Base-by-base conservation (phyloP, 129 eudicot species). In the Tagetes patula region DNA sequence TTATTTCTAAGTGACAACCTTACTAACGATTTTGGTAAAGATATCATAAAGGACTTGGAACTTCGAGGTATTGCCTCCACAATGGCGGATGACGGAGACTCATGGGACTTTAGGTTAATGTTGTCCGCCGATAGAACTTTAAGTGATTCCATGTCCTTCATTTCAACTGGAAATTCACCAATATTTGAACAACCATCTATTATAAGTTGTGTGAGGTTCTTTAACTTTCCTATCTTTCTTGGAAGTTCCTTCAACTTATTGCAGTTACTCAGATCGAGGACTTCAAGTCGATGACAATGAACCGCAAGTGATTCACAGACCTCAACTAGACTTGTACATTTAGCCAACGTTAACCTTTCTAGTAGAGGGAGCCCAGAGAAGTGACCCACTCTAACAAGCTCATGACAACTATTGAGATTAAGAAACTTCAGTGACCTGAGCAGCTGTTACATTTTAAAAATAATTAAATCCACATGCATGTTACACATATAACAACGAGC, bases 401-500 rank as follows among this genome's bases (percentile, higher is more conserved):
- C 71, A 63, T 11, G n/a, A 36, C 67, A 74, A 48, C 53, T 9
- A 49, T 27, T 52, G 6, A 74, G 50, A 65, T 74, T 74, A 38
- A 79, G 75, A 48, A 79, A 65, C 63, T 79, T 79, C 39, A 80
- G 27, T 52, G 70, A 67, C 55, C 40, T 58, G 34, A 80, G 79
- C 6, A 56, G 37, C 79, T 80, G 79, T 65, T 45, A 43, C 4
- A 38, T 37, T 20, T 20, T 32, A 6, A 49, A 4, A 63, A 37
- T 2, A 10, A 8, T 2, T 2, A 50, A n/a, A 39, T 3, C 13
- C 48, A 40, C 7, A 50, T 37, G 37, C 74, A 7, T 12, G 33
- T 48, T 48, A 69, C 45, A 69, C 37, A 69, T 32, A 20, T 42
- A 32, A 69, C 74, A 47, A 69, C 5, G 30, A 14, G 49, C 8